Evolutionary conservation across 2,329 filamentous ascomycete species (phyloP).

Genomic region (Xylaria sp.): DNA sequence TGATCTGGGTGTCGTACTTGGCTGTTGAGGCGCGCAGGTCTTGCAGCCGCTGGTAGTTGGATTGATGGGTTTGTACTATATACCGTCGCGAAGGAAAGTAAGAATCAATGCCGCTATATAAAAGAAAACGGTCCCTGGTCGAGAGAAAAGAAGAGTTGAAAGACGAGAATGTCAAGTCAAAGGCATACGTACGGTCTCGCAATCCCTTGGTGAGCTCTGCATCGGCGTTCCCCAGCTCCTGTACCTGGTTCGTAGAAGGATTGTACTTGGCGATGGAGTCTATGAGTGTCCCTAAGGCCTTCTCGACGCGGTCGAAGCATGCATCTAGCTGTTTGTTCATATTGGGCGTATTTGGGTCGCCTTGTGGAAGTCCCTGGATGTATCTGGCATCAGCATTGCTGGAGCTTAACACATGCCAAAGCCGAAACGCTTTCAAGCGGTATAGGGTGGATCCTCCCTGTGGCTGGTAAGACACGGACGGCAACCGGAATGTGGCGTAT

Average conservation of each 20-base stretch:
- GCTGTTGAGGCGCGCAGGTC: conserved; percentile 74
- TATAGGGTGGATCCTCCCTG: background rate
- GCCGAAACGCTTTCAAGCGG: background rate
- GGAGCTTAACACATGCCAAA: background rate
- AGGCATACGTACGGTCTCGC: conserved; percentile 65
- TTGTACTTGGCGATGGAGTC: conserved; percentile 87
- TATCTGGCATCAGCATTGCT: background rate
- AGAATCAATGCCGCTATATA: background rate
- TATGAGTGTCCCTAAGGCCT: conserved; percentile 74
- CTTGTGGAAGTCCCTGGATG: background rate
- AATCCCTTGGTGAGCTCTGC: conserved; percentile 73
- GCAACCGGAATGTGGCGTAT: background rate
- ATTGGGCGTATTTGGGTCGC: conserved; percentile 11
- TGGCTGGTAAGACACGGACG: background rate
- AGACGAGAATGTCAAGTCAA: background rate
- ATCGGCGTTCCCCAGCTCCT: conserved; percentile 78
- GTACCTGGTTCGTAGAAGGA: conserved; percentile 73
- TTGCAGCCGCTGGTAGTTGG: conserved; percentile 76
- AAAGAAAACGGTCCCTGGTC: background rate
- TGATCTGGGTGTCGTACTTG: conserved; percentile 77
- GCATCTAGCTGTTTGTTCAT: conserved; percentile 73
- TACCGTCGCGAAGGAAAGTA: background rate
- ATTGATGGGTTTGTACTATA: conserved; percentile 77
- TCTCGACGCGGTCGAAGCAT: conserved; percentile 74
- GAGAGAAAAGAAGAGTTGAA: background rate